Evolutionary conservation across 2,329 filamentous ascomycete genomes (phyloP).

Genomic region (Dryadomyces quercus-mongolicae): DNA sequence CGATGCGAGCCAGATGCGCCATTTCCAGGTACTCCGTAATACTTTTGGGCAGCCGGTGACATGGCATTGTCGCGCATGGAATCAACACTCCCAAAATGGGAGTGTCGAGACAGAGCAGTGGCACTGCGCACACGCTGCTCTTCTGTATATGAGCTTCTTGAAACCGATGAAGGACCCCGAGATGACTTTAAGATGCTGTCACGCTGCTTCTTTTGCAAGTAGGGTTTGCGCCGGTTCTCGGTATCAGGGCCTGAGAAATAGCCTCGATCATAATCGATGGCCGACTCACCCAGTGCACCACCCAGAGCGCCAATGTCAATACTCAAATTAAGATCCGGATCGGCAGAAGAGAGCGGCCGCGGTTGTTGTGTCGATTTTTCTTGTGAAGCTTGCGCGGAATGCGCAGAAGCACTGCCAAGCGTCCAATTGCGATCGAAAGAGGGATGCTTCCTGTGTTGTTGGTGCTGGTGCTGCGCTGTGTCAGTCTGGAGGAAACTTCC

Average conservation of each 20-base stretch:
- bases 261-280: conserved; percentile 64
- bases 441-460: conserved; percentile 42
- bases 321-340: conserved; percentile 28
- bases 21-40: conserved; percentile 40
- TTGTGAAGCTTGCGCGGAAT: conserved; percentile 12
- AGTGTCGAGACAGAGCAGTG: conserved; percentile 58
- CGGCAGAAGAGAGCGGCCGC: conserved; percentile 40
- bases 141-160: conserved; percentile 45
- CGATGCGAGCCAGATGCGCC: conserved; percentile 34
- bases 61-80: conserved; percentile 50
- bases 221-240: conserved; percentile 57
- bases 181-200: conserved; percentile 40
- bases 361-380: conserved; percentile 25
- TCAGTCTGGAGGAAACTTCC: conserved; percentile 29
- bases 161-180: conserved; percentile 34
- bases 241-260: conserved; percentile 88
- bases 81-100: conserved; percentile 66
- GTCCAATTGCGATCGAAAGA: conserved; percentile 64
- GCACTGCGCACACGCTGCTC: conserved; percentile 57
- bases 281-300: conserved; percentile 29
- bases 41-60: conserved; percentile 57
- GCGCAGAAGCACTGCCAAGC: conserved; percentile 37
- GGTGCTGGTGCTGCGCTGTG: conserved; percentile 4
- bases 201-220: conserved; percentile 73
- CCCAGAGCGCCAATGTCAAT: background rate